Percentiles rank a stretch among this genome's conserved stretches.
These are phyloP conservation scores for Boechera divaricarpa DNA, from an alignment of 345 rosid species.

Conservation along the genomic window DNA sequence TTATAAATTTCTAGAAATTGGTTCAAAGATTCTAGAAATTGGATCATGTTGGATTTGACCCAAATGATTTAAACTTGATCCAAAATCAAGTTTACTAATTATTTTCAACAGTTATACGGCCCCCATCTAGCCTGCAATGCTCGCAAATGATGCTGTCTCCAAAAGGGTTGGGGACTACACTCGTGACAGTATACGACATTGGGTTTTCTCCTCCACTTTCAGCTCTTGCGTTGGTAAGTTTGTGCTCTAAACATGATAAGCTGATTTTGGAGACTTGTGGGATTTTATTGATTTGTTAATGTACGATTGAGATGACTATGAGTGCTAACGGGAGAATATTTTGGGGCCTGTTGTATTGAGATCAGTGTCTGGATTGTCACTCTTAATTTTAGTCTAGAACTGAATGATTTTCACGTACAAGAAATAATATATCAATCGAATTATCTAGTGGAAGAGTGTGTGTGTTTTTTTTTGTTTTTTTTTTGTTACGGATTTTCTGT, in stretches of 20 bases:
- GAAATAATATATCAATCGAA: background rate
- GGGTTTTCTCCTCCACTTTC: constrained; percentile 76
- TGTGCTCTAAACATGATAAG: constrained; percentile 22
- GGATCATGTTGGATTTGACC: no score
- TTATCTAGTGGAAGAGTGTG: background rate
- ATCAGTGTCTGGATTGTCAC: constrained; percentile 18
- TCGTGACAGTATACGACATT: constrained; percentile 74
- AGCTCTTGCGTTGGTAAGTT: constrained; percentile 76
- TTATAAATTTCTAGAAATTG: no score
- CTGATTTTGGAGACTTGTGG: background rate
- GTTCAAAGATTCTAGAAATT: no score
- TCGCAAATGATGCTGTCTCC: constrained; percentile 72
- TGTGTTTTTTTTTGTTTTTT: background rate
- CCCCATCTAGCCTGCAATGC: constrained; percentile 80
- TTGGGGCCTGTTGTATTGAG: constrained; percentile 10
- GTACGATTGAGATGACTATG: constrained; percentile 6
- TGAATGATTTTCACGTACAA: constrained; percentile 1
- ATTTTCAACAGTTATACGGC: constrained; percentile 49
- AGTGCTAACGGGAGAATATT: background rate
- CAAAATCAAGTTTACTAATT: no score
- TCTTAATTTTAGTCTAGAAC: constrained; percentile 4
- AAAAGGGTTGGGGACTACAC: constrained; percentile 80
- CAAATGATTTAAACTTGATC: no score
- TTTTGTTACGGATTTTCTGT: background rate
- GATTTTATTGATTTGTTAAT: constrained; percentile 22